Evolutionary conservation across 495 filamentous ascomycete species (phyloP), one percentile per base, ranked within the genome.

Genomic region (Evansstolkia leycettana): DNA sequence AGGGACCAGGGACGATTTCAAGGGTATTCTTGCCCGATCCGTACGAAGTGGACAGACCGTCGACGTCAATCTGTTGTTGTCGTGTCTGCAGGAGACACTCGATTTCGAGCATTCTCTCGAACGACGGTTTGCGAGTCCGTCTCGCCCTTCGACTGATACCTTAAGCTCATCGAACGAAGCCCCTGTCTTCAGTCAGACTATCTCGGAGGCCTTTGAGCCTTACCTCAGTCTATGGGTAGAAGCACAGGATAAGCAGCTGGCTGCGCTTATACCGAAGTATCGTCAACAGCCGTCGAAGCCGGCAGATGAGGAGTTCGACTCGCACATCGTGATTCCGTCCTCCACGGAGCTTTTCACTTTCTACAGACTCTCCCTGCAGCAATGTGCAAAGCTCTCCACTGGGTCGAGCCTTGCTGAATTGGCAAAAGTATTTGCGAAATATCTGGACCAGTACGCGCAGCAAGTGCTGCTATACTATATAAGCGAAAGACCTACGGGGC

Each of bases 161-260:
- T 72, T 94, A n/a, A 7, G 7, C 26, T 78, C 78, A 33, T 93
- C 86, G 10, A 65, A 71, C 16, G 89, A 96, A 20, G 65, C 76
- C 2, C 76, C 80, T 3, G 79, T 75, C 31, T 94, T 94, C 54
- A 81, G 85, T 28, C 87, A 92, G 37, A 80, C 84, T 6, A 94
- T 98, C 45, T 98, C 90, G 1, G 87, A 94, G 38, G 90, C 90
- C 1, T 98, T 98, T 41, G 90, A 96, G 52, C 90, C 90, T 7
- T 96, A 96, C 54, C 68, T 98, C 27, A 94, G 85, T 50, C 65
- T 95, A 7, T 98, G 90, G 90, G 88, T 98, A 15, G 90, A 96
- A 40, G 84, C 82, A 17, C 90, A 96, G 57, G 90, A 95, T 49
- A 87, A 80, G 65, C 78, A 92, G 40, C 65, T 98, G 17, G 81